Evolutionary conservation across 495 filamentous ascomycete species (phyloP), one percentile per base, ranked within the genome.

Genomic region (Aspergillus nidulans): DNA sequence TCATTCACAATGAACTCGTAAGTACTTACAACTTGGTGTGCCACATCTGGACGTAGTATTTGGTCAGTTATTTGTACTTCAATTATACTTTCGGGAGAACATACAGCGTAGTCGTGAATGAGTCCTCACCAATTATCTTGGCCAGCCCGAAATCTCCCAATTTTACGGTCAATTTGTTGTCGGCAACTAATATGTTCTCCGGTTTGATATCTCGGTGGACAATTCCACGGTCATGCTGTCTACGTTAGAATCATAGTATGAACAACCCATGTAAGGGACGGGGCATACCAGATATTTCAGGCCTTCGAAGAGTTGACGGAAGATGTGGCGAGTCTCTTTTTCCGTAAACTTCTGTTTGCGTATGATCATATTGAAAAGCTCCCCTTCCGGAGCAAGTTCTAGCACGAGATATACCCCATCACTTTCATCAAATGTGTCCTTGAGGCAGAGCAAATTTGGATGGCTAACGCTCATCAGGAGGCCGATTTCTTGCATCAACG

Each of bases 181-280:
- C 90, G 25, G 85, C 79, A 18, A 99, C 70, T 8, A 99, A 80
- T 45, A 99, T 99, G 57, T 99, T 99, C 68, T 99, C 95, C 1
- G 95, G 95, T 69, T 99, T 99, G 65, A 99, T 96, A 62, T 99
- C 95, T 45, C 95, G 89, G 70, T 99, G 95, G 7, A 97, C 92
- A 63, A 97, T 96, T 60, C 91, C 92, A 59, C 95, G 89, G 49
- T 97, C 95, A 69, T 99, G 95, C 94, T 97, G 56, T 54, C 30
- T n/a, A n/a, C n/a, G n/a, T n/a, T n/a, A n/a, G n/a, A n/a, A n/a
- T n/a, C n/a, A n/a, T n/a, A n/a, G n/a, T n/a, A n/a, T n/a, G n/a
- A n/a, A n/a, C n/a, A n/a, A n/a, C n/a, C n/a, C n/a, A n/a, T n/a
- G n/a, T n/a, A n/a, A n/a, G n/a, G n/a, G n/a, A n/a, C n/a, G n/a